phyloP scores from a whole-genome alignment of 2,329 filamentous ascomycete genomes.

The Thelonectria olida region DNA sequence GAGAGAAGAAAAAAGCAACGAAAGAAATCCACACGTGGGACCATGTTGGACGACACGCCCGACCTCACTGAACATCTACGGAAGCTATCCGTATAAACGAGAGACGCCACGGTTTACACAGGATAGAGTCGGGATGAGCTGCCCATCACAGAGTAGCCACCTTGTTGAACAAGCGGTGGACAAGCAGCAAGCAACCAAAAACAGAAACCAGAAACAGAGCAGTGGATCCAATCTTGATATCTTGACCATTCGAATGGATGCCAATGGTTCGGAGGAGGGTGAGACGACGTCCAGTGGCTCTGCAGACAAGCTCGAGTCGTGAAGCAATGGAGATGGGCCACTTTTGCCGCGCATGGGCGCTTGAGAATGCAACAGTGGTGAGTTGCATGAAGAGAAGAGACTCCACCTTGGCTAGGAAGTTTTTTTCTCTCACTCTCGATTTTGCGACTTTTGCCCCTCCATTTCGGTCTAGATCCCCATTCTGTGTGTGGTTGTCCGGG shows the following conservation, averaged over 20 bases:
- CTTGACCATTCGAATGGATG: constrained; percentile 26
- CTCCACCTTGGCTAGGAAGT: constrained; percentile 32
- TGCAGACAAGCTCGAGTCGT: background rate
- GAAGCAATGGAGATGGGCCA: constrained; percentile 7
- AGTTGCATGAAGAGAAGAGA: constrained; percentile 32
- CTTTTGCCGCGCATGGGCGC: constrained; percentile 21
- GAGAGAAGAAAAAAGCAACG: constrained; percentile 3
- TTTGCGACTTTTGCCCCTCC: constrained; percentile 34
- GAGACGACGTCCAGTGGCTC: background rate
- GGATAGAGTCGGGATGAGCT: background rate
- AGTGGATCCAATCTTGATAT: constrained; percentile 1
- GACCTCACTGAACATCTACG: too few relatives aligned
- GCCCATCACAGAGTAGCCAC: constrained; percentile 6
- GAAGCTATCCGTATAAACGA: too few relatives aligned
- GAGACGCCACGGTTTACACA: background rate
- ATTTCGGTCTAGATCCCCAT: constrained; percentile 3
- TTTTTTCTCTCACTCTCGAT: constrained; percentile 19
- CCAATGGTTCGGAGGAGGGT: constrained; percentile 20
- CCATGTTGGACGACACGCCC: background rate
- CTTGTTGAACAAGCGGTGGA: constrained; percentile 2
- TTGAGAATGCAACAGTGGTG: constrained; percentile 25
- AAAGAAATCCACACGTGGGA: constrained; percentile 13
- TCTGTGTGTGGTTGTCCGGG: constrained; percentile 24
- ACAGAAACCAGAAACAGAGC: background rate
- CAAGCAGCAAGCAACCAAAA: too few relatives aligned